Conservation (phyloP, 352 stramenopile species). For the Globisporangium cederbergense region DNA sequence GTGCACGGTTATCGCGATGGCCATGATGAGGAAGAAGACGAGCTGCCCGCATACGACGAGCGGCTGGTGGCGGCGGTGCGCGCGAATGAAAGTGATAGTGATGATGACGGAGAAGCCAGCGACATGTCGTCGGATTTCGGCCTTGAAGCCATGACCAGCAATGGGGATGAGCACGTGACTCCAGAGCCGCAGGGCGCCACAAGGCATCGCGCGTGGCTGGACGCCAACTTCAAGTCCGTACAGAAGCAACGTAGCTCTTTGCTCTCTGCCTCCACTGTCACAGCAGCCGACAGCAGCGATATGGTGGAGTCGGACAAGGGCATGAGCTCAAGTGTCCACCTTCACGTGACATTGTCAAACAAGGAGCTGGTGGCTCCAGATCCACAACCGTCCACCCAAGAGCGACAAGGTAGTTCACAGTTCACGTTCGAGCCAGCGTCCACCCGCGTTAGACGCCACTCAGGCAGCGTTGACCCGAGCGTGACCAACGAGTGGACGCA, state of each 20-base stretch:
- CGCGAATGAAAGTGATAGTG: constrained; percentile 2
- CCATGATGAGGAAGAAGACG: neutral
- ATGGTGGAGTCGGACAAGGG: neutral
- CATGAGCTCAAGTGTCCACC: neutral
- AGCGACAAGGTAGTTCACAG: constrained; percentile 3
- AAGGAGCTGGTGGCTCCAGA: neutral
- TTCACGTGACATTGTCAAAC: neutral
- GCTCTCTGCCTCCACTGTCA: neutral
- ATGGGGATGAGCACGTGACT: constrained; percentile 10
- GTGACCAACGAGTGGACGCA: constrained; percentile 38
- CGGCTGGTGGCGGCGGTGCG: no score
- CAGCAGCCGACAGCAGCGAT: constrained; percentile 13
- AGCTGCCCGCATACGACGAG: constrained; percentile 9
- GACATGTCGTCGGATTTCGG: neutral
- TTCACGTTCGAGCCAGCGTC: constrained; percentile 32
- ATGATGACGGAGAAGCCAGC: neutral
- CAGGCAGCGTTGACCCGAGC: constrained; percentile 4
- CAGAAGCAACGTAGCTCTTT: neutral
- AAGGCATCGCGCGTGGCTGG: neutral
- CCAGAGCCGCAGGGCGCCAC: neutral
- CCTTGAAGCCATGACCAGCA: neutral
- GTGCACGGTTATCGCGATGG: neutral
- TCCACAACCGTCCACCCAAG: neutral
- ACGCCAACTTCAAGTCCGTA: neutral
- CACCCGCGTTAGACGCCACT: constrained; percentile 16